A percentile compares a stretch with the other conserved stretches of the same genome.
Evolutionary conservation across 148 eudicot species (phyloP).

Genomic region (Fagopyrum esculentum): DNA sequence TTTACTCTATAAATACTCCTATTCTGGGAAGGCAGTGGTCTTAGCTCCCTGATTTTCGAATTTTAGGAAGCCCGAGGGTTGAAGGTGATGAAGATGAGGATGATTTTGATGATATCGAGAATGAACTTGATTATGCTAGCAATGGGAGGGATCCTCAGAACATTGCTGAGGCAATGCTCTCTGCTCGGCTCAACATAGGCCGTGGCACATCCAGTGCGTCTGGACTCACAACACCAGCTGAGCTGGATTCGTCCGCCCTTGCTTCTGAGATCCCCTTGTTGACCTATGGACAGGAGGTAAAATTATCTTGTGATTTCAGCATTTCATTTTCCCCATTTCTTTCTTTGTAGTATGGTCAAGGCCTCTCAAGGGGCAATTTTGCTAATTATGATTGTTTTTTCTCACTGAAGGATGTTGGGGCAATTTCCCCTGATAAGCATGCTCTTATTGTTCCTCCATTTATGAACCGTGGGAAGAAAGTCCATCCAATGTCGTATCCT

Average conservation of each 20-base stretch:
- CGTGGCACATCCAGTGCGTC: conserved; percentile 22
- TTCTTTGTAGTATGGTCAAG: background rate
- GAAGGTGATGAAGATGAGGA: conserved; percentile 70
- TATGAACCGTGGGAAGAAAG: conserved; percentile 28
- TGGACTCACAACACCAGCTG: conserved; percentile 29
- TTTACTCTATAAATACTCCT: background rate
- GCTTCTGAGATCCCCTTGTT: conserved; percentile 39
- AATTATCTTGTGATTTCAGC: background rate
- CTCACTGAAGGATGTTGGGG: conserved; percentile 35
- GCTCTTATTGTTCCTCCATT: conserved; percentile 22
- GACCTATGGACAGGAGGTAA: conserved; percentile 58
- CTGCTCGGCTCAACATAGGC: conserved; percentile 18
- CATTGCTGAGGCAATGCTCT: conserved; percentile 19
- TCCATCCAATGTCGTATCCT: conserved; percentile 26
- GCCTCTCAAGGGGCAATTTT: background rate
- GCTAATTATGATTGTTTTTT: conserved; percentile 10
- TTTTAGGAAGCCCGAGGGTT: conserved; percentile 50
- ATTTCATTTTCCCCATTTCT: background rate
- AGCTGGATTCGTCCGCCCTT: conserved; percentile 24
- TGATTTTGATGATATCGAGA: conserved; percentile 50
- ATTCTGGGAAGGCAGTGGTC: background rate
- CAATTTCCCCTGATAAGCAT: conserved; percentile 28
- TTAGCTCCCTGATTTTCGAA: conserved; percentile 1
- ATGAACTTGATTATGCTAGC: conserved; percentile 36
- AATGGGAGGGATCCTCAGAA: conserved; percentile 19